phyloP scores from a whole-genome alignment of 2,329 filamentous ascomycete genomes.

The Orbilia quercus region DNA sequence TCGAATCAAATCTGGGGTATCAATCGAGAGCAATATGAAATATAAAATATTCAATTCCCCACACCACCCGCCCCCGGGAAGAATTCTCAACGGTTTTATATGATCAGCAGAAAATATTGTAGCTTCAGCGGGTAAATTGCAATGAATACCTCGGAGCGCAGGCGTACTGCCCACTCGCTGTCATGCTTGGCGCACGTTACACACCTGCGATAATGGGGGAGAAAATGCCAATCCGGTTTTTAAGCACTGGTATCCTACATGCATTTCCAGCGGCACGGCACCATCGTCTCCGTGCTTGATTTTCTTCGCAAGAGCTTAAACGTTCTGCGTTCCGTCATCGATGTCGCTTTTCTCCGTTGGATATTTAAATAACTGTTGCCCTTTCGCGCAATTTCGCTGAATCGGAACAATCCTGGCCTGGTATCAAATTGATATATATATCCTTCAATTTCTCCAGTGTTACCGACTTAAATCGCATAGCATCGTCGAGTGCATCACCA shows the following conservation, averaged over 20 bases:
- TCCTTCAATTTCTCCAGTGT: no score
- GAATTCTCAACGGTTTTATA: neutral
- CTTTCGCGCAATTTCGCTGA: neutral
- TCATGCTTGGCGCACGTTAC: conserved; percentile 16
- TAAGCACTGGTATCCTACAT: neutral
- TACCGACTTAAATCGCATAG: no score
- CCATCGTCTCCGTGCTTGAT: conserved; percentile 6
- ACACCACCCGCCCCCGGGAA: neutral
- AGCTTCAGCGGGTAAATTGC: conserved; percentile 22
- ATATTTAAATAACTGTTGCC: neutral
- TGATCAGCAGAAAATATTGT: conserved; percentile 8
- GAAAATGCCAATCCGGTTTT: conserved; percentile 20
- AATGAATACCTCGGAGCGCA: neutral
- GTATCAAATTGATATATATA: no score
- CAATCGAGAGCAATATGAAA: no score
- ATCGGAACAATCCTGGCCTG: no score
- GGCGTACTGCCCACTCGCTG: neutral
- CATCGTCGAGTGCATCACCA: no score
- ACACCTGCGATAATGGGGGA: neutral
- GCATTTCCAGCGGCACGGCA: no score
- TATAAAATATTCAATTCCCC: neutral
- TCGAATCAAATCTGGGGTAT: no score
- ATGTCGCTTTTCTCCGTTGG: neutral
- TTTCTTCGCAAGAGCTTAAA: conserved; percentile 8
- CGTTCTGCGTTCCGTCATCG: conserved; percentile 18